Evolutionary conservation across 768 basidiomycete genomes (phyloP), one percentile per base, ranked within the genome.

Genomic region (Leccinellum luteum): DNA sequence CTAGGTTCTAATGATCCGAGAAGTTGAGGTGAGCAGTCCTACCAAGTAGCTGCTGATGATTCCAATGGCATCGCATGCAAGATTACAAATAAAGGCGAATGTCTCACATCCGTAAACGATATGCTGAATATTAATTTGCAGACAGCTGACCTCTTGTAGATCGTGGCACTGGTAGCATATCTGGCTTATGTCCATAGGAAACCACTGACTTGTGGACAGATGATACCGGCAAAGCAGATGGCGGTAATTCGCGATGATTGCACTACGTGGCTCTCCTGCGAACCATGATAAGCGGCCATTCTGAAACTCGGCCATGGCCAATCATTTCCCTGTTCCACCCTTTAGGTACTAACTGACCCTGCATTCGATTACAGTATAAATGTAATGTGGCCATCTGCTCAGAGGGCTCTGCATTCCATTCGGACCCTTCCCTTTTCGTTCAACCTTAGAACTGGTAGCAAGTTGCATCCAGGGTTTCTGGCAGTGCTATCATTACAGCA

Each of bases 211-310:
- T 35, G 6, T 3, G 15, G 14, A 35, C 7, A 15, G 6, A 2
- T 8, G 17, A 38, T 38, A 4, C n/a, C n/a, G 17, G 38, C 38
- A 38, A 38, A 17, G 38, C 38, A 4, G 38, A 38, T 38, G 17
- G 38, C 38, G 7, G n/a, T n/a, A n/a, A n/a, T n/a, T n/a, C n/a
- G n/a, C n/a, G n/a, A n/a, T 0, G 1, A 38, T n/a, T 38, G 38
- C 4, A 9, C 38, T 38, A 38, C 38, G 38, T 38, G 38, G 38
- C 17, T 38, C n/a, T 38, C 35, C 17, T 38, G 35, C 7, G 17
- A 17, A 17, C 17, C 38, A n/a, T 38, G 38, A 38, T 38, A n/a
- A 38, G 96, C 43, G 21, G 4, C 13, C 43, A 3, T 13, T 14
- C 43, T 44, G 43, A 44, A 44, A 19, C n/a, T 14, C 43, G 9